Base-by-base conservation (phyloP, 371 early-diverging fungal species). In the Apophysomyces sp. region DNA sequence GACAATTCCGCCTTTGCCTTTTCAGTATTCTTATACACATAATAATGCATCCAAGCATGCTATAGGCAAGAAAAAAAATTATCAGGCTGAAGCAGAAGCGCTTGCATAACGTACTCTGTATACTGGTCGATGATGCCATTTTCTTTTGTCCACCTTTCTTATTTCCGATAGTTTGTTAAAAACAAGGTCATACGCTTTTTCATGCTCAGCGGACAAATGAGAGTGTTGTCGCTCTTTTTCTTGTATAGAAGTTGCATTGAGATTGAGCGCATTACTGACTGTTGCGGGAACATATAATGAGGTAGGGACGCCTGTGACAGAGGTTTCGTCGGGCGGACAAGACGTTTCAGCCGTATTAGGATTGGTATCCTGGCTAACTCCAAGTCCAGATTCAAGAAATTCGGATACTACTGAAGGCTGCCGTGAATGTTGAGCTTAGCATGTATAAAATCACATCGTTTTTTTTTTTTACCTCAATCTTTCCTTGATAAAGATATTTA, bases 101-200 rank as follows among this genome's bases (percentile, higher is more conserved):
- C 34, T 1, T 34, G 12, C 58, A n/a, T 13, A 18, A 51, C 71
- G 57, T 78, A 91, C 91, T 67, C 82, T 80, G 62, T 76, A 91
- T 13, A 77, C 71, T 0, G 86, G 86, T 26, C 87, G 80, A 60
- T 91, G 92, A 28, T 90, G 89, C 86, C 86, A 85, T 13, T 69
- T 71, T 11, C 85, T 83, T 58, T 82, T 86, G 58, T 91, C 91
- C 1, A 71, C 57, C 18, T 65, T 60, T 29, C 80, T 70, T 36
- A 89, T 76, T 18, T 80, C 67, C 9, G 62, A 61, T 9, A 91
- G 61, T 15, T 80, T 80, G 3, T 76, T 66, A 24, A 78, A 74
- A 2, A 88, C 71, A 11, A 64, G 11, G 6, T 81, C 69, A 61
- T 77, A 87, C 0, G 78, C 83, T 8, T 55, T 66, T 57, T 31